Evolutionary conservation across 208 protist genomes (phyloP).

Genomic region (Vickermania spadyakhi): DNA sequence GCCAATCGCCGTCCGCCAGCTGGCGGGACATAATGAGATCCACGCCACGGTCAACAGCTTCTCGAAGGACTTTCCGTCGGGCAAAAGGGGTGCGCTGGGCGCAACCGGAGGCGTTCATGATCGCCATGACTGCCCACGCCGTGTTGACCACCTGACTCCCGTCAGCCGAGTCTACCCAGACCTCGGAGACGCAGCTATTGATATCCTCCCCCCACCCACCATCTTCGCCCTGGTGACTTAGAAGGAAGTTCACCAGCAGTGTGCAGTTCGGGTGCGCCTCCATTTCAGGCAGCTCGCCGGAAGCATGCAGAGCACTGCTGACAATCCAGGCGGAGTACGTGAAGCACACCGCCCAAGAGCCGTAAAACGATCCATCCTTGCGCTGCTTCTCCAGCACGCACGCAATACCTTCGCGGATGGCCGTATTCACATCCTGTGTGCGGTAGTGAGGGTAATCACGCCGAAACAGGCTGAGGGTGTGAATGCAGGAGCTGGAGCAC

Average conservation of each 20-base stretch:
- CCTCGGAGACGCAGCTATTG: constrained; percentile 77
- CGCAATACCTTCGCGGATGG: constrained; percentile 82
- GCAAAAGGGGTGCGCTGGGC: constrained; percentile 11
- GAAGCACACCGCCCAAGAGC: constrained; percentile 97
- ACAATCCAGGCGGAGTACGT: constrained; percentile 97
- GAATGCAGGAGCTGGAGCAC: constrained; percentile 93
- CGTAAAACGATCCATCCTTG: constrained; percentile 88
- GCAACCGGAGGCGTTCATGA: constrained; percentile 81
- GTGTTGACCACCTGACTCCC: constrained; percentile 95
- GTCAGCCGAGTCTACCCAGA: constrained; percentile 77
- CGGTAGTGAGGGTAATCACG: constrained; percentile 86
- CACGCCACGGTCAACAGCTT: constrained; percentile 79
- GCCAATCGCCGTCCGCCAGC: constrained; percentile 79
- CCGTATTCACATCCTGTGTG: constrained; percentile 70
- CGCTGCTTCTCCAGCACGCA: constrained; percentile 87
- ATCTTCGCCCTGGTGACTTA: constrained; percentile 89
- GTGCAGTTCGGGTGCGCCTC: constrained; percentile 65
- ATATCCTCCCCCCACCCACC: constrained; percentile 96
- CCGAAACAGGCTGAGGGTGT: constrained; percentile 90
- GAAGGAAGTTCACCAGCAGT: constrained; percentile 82
- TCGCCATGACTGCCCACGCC: constrained; percentile 92
- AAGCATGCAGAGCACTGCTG: constrained; percentile 80
- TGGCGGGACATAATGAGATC: constrained; percentile 81
- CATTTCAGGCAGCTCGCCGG: constrained; percentile 71
- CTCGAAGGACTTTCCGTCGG: constrained; percentile 22